phyloP scores from a whole-genome alignment of 2,329 filamentous ascomycete species.

The Aureobasidium sp. region DNA sequence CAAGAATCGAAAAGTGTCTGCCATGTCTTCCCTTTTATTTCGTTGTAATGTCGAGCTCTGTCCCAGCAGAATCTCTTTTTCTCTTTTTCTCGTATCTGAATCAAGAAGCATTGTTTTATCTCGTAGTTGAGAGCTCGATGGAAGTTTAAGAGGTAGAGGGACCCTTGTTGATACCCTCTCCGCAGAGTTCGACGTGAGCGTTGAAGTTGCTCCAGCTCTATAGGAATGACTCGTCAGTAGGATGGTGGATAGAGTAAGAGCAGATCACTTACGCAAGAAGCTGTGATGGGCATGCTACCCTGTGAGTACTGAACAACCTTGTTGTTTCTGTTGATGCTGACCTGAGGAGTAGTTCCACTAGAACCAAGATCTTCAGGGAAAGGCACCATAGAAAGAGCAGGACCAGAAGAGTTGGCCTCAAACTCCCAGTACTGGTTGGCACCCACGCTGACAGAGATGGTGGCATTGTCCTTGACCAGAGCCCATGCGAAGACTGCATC shows the following conservation, averaged over 20 bases:
- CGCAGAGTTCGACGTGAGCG: constrained; percentile 30
- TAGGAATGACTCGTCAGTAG: background rate
- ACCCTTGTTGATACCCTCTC: constrained; percentile 22
- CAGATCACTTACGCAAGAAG: constrained; percentile 20
- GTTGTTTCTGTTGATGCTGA: constrained; percentile 28
- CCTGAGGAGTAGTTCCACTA: constrained; percentile 26
- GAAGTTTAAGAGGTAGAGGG: background rate
- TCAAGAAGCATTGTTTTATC: background rate
- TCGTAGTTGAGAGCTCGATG: background rate
- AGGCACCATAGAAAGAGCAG: constrained; percentile 27
- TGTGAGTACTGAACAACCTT: constrained; percentile 22
- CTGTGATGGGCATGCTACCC: constrained; percentile 25
- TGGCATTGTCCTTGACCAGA: constrained; percentile 27
- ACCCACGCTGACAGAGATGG: constrained; percentile 29
- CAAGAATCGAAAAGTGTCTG: background rate
- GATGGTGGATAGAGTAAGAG: too few relatives aligned
- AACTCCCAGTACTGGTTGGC: constrained; percentile 31
- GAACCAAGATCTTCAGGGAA: constrained; percentile 27
- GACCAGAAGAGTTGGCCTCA: constrained; percentile 25
- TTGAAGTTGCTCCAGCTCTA: constrained; percentile 31
- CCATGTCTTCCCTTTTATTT: background rate
- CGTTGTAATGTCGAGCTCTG: background rate
- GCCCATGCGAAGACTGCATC: constrained; percentile 36
- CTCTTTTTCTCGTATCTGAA: background rate
- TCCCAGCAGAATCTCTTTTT: background rate